Base-by-base conservation (phyloP, 805 yeast genomes). In the Ogataea salicorniae region DNA sequence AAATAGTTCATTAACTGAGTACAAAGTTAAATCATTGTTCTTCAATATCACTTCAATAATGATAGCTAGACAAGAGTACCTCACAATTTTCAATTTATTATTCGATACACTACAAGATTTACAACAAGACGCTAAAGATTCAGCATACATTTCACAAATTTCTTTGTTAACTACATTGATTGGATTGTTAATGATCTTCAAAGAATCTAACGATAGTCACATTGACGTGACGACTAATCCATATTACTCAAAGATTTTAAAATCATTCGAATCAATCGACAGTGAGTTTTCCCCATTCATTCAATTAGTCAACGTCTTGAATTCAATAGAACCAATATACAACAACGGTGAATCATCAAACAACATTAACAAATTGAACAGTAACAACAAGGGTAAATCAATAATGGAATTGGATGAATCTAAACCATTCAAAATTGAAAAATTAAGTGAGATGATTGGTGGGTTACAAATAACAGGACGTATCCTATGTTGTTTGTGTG, bases 1-100 rank as follows among this genome's bases (percentile, higher is more conserved):
- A 18, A 72, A 68, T 13, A 22, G 7, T 14, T 14, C 35, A 14
- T 14, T n/a, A 20, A 14, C 23, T 47, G 84, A 76, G 39, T 77
- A 86, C 83, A 77, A 77, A 54, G 70, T 79, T 54, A 69, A 5
- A 39, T 52, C 16, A 34, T 22, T 62, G 4, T 36, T 59, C 7
- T 61, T 51, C 41, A 53, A 58, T 36, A 54, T 64, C 4, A 41
- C 53, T 6, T 54, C 59, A 1, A 50, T 59, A 31, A 50, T 63
- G 54, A 51, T 56, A 4, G 54, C 62, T n/a, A 53, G 61, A 47
- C 61, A 60, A 40, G 67, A 62, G 42, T 53, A 46, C 35, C 45
- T 63, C 14, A 56, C 66, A 5, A n/a, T 57, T 6, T 54, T 57
- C 54, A 61, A 59, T 44, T 39, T 62, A 13, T 22, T 56, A 8